These are phyloP conservation scores for Sporothrix brasiliensis DNA, from an alignment of 2,329 filamentous ascomycete genomes.

Conservation along the genomic window DNA sequence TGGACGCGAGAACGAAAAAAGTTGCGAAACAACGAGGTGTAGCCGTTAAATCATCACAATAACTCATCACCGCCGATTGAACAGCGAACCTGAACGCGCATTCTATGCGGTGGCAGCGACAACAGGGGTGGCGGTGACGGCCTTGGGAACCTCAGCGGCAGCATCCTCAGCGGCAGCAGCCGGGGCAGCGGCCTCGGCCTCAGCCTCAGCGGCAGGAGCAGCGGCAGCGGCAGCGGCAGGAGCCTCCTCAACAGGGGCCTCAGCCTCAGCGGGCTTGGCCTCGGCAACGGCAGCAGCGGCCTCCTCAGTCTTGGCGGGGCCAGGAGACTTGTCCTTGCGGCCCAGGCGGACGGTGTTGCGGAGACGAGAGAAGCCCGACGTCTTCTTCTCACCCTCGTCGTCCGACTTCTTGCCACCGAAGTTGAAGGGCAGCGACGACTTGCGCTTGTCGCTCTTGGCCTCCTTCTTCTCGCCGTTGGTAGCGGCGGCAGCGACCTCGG, in stretches of 20 bases:
- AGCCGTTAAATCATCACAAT: slow-evolving; percentile 35
- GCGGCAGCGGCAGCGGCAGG: slow-evolving; percentile 33
- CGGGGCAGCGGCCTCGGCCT: slow-evolving; percentile 40
- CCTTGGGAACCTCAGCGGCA: slow-evolving; percentile 42
- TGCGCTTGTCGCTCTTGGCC: slow-evolving; percentile 75
- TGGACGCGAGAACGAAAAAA: not conserved
- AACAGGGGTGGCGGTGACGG: slow-evolving; percentile 49
- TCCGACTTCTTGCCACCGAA: slow-evolving; percentile 70
- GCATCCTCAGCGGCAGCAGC: slow-evolving; percentile 41
- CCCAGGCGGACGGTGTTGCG: slow-evolving; percentile 58
- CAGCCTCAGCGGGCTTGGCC: slow-evolving; percentile 40
- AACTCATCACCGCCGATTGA: slow-evolving; percentile 36
- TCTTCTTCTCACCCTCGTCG: slow-evolving; percentile 65
- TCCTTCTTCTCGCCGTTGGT: slow-evolving; percentile 64
- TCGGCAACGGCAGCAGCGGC: slow-evolving; percentile 45
- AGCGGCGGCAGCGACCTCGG: slow-evolving; percentile 49
- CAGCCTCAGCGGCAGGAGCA: slow-evolving; percentile 28
- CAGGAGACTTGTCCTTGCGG: slow-evolving; percentile 51
- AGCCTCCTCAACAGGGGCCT: slow-evolving; percentile 43
- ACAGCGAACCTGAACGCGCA: slow-evolving; percentile 29
- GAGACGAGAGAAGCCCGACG: slow-evolving; percentile 63
- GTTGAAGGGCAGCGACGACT: slow-evolving; percentile 74
- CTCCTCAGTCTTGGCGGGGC: slow-evolving; percentile 48
- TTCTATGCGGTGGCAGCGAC: slow-evolving; percentile 58
- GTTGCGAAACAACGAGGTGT: slow-evolving; percentile 25